Percentiles rank a stretch among this genome's conserved stretches.
Evolutionary conservation across 768 basidiomycete species (phyloP).

Genomic region (Collybia sp.): DNA sequence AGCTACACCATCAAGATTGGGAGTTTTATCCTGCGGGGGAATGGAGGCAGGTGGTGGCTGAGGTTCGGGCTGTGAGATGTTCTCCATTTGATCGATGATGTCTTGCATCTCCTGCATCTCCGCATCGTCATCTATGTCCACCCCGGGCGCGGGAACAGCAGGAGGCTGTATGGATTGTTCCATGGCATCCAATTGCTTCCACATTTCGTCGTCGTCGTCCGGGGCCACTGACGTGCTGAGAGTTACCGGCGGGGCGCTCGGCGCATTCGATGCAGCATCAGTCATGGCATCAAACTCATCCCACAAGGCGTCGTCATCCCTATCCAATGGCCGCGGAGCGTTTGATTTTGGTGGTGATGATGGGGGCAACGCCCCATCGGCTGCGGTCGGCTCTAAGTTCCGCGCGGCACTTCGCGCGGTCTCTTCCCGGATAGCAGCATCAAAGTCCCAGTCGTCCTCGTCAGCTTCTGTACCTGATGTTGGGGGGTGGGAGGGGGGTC

Average conservation of each 20-base stretch:
- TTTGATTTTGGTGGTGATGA: background rate
- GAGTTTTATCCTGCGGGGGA: constrained; percentile 1
- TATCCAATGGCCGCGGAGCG: constrained; percentile 13
- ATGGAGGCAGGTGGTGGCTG: constrained; percentile 5
- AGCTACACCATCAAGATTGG: constrained; percentile 7
- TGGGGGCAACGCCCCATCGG: constrained; percentile 1
- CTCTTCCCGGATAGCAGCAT: constrained; percentile 44
- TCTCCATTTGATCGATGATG: no score
- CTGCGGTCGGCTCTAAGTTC: constrained; percentile 4
- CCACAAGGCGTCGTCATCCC: constrained; percentile 68
- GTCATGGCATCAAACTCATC: constrained; percentile 53
- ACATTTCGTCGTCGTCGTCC: constrained; percentile 70
- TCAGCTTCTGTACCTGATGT: constrained; percentile 34
- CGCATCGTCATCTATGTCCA: no score
- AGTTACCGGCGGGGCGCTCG: no score
- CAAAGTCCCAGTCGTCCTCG: constrained; percentile 38
- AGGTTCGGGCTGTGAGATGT: no score
- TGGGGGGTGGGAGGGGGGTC: constrained; percentile 28
- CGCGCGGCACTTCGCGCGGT: constrained; percentile 24
- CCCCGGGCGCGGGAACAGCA: no score
- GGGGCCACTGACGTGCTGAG: background rate
- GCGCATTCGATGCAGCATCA: constrained; percentile 15
- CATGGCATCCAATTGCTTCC: constrained; percentile 31
- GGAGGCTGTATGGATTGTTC: no score
- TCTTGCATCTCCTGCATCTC: no score